These are phyloP conservation scores for Perilla frutescens DNA, from an alignment of 257 asterid genomes.

Conservation along the genomic window DNA sequence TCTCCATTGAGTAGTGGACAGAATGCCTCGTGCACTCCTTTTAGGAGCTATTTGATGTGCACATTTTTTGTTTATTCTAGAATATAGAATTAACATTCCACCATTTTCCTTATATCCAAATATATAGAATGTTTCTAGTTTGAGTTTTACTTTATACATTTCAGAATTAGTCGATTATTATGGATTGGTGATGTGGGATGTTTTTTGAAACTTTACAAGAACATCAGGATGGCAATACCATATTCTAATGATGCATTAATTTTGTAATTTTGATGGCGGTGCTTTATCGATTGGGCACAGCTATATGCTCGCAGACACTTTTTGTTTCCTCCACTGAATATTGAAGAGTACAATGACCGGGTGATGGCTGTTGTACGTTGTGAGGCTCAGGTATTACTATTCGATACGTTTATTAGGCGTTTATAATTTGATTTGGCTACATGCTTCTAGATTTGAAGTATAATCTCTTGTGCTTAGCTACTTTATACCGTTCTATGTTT, in stretches of 20 bases:
- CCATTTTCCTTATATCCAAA: background rate
- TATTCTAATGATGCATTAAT: constrained; percentile 3
- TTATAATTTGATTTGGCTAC: constrained; percentile 18
- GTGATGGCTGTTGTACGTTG: constrained; percentile 98
- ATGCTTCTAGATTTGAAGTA: background rate
- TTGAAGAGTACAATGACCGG: constrained; percentile 81
- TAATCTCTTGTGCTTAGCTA: background rate
- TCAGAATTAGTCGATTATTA: background rate
- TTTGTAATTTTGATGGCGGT: constrained; percentile 23
- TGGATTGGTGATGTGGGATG: background rate
- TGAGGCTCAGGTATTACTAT: constrained; percentile 81
- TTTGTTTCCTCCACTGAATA: constrained; percentile 80
- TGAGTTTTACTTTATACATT: background rate
- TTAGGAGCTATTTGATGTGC: too few relatives aligned
- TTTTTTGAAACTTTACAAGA: background rate
- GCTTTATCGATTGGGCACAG: constrained; percentile 53
- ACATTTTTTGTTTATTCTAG: background rate
- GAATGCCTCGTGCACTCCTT: background rate
- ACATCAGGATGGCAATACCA: background rate
- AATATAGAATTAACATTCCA: background rate
- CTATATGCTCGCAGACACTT: constrained; percentile 94
- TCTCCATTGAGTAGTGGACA: background rate
- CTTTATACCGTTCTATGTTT: constrained; percentile 28
- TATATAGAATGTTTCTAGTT: background rate
- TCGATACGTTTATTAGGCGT: background rate